Evolutionary conservation across 2,329 filamentous ascomycete genomes (phyloP).

Genomic region (Pseudocercospora macadamiae): DNA sequence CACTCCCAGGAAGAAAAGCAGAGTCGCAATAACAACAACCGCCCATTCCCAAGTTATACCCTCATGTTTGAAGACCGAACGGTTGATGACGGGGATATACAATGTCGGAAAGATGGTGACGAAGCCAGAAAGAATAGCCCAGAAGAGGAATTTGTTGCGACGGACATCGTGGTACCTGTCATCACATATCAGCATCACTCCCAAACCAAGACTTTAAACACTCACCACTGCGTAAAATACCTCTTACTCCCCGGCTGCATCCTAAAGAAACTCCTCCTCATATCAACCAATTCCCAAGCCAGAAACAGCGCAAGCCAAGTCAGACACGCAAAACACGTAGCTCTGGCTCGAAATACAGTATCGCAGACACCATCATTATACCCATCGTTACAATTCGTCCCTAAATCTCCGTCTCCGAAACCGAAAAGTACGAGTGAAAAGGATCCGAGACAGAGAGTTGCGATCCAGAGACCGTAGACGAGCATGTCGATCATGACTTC

Average conservation of each 20-base stretch:
- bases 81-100: constrained; percentile 71
- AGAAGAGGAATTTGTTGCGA: constrained; percentile 67
- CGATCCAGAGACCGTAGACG: constrained; percentile 78
- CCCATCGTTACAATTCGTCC: constrained; percentile 61
- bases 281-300: constrained; percentile 75
- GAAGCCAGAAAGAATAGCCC: constrained; percentile 46
- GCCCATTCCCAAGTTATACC: constrained; percentile 59
- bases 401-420: constrained; percentile 54
- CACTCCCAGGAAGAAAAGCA: constrained; percentile 65
- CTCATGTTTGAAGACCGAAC: constrained; percentile 65
- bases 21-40: constrained; percentile 14
- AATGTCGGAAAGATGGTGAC: constrained; percentile 50
- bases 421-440: constrained; percentile 70
- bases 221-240: constrained; percentile 64
- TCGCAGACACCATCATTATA: constrained; percentile 60
- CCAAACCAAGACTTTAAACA: too few relatives aligned
- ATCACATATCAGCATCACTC: too few relatives aligned
- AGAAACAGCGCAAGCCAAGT: constrained; percentile 77
- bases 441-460: constrained; percentile 60
- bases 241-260: constrained; percentile 66
- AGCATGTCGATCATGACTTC: constrained; percentile 79
- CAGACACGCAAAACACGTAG: constrained; percentile 72
- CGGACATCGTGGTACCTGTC: constrained; percentile 68
- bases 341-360: constrained; percentile 69
- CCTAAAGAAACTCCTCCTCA: constrained; percentile 72